Percentiles rank a stretch among this genome's conserved stretches.
These are phyloP conservation scores for Megacollybia marginata DNA, from an alignment of 768 basidiomycete species.

Conservation along the genomic window DNA sequence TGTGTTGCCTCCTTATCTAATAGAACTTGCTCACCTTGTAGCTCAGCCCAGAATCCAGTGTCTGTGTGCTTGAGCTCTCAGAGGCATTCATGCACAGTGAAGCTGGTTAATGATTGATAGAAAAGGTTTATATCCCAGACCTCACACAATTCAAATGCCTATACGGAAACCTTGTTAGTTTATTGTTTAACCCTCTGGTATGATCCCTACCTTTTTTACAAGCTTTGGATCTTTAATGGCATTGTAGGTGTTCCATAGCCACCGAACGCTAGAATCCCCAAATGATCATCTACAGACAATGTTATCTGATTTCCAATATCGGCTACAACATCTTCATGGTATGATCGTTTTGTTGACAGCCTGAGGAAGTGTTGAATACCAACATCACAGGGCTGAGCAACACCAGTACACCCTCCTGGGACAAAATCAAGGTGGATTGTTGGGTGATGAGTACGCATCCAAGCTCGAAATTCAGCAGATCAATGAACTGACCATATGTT, in stretches of 20 bases:
- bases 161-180: not conserved
- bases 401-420: constrained; percentile 12
- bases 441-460: constrained; percentile 13
- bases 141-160: too few species aligned
- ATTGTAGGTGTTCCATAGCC: constrained; percentile 11
- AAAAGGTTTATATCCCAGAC: not conserved
- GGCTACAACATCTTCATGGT: constrained; percentile 6
- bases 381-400: constrained; percentile 13
- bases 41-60: not conserved
- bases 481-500: too few species aligned
- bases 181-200: not conserved
- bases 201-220: constrained; percentile 12
- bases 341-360: not conserved
- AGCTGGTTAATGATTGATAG: not conserved
- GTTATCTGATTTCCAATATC: constrained; percentile 9
- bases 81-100: not conserved
- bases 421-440: constrained; percentile 9
- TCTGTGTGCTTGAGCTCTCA: not conserved
- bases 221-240: constrained; percentile 11
- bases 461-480: constrained; percentile 21
- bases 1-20: too few species aligned
- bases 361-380: not conserved
- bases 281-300: constrained; percentile 3
- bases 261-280: constrained; percentile 8
- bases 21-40: too few species aligned